These are phyloP conservation scores for Pleurozium schreberi DNA, from an alignment of 225 moss, liverwort and hornwort species.

Conservation along the genomic window DNA sequence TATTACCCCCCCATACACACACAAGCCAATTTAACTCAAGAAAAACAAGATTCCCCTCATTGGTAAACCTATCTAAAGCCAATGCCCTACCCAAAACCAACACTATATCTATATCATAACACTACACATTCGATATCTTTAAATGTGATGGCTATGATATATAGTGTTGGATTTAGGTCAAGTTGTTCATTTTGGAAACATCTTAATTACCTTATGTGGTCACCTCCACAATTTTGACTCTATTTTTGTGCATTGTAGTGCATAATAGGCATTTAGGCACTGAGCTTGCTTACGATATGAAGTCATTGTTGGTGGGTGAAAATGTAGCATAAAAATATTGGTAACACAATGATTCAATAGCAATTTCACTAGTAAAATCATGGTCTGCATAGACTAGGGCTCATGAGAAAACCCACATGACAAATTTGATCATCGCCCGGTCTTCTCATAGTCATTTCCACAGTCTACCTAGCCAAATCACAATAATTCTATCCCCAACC, in stretches of 20 bases:
- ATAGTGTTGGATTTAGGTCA: neutral
- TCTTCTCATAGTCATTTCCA: no score
- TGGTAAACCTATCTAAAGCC: neutral
- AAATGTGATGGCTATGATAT: neutral
- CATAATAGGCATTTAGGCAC: neutral
- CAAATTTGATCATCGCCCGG: neutral
- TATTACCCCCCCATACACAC: no score
- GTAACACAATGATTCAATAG: neutral
- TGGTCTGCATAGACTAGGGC: neutral
- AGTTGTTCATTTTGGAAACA: neutral
- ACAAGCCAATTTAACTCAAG: no score
- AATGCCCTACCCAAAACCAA: no score
- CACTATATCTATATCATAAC: no score
- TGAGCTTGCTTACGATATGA: fast-evolving
- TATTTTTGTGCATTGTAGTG: neutral
- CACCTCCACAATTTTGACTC: neutral
- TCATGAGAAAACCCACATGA: neutral
- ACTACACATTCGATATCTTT: no score
- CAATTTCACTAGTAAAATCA: neutral
- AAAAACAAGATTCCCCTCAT: no score
- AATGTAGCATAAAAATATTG: neutral
- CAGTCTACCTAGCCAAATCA: no score
- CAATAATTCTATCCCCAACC: no score
- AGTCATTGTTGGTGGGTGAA: neutral
- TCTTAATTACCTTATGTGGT: neutral